Evolutionary conservation across 2,329 filamentous ascomycete species (phyloP), one percentile per base, ranked within the genome.

Genomic region (Pleoardoris graminearum): DNA sequence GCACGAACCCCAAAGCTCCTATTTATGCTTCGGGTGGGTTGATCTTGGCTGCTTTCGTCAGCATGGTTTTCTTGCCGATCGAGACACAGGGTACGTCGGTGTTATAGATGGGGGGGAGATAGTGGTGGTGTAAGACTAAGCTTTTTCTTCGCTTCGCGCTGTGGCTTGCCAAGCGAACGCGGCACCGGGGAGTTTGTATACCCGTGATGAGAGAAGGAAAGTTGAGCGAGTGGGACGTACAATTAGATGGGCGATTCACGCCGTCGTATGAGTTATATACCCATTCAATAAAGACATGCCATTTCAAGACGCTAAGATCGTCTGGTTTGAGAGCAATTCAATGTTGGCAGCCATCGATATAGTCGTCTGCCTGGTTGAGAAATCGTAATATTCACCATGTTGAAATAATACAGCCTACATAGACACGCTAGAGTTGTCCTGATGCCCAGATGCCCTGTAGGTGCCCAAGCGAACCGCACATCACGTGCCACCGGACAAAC

Each of bases 21-120:
- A 76, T 78, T 19, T 78, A 77, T 52, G 75, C 75, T 1, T 67
- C 67, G 14, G 76, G 75, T 10, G 76, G 65, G 2, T 46, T 78
- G 41, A 78, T 78, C 51, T 66, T 78, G 41, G 75, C 74, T 7
- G 73, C 76, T 3, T 75, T 74, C 51, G 52, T 77, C 12, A 75
- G 73, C 11, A 76, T 77, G 74, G 37, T 74, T 23, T 45, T 69
- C 25, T 42, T 78, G 51, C 76, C 76, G 2, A 76, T 77, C 42
- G 76, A 78, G 67, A 77, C 76, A 5, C 63, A 70, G 47, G 75
- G 75, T 10, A 75, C 68, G 63, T 71, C 76, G 60, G 73, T 63
- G 30, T 62, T 78, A 59, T 78, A 71, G 38, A 35, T n/a, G 14
- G 38, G 14, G 16, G 27, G 14, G 21, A n/a, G 30, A 47, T 14